Evolutionary conservation across 2,329 filamentous ascomycete genomes (phyloP).

Genomic region (Pestalotiopsis sp.): DNA sequence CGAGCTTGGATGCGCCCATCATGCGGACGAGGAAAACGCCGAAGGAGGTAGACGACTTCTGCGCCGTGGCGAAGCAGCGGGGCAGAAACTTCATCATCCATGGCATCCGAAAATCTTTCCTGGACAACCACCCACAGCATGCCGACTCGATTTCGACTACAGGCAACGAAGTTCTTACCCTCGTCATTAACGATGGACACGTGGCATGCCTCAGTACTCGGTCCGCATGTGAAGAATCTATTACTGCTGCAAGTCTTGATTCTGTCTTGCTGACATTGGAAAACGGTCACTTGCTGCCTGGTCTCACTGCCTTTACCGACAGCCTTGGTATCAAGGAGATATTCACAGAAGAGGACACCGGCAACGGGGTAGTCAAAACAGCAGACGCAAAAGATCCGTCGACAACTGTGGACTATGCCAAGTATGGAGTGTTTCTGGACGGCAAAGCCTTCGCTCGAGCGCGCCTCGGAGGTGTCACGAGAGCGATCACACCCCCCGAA

Average conservation of each 20-base stretch:
- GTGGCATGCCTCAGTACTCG: conserved; percentile 39
- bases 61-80: conserved; percentile 21
- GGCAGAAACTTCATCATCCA: conserved; percentile 36
- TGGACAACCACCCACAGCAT: conserved; percentile 24
- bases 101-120: conserved; percentile 39
- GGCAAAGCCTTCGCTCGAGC: conserved; percentile 43
- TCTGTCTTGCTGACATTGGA: conserved; percentile 37
- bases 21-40: conserved; percentile 26
- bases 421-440: conserved; percentile 42
- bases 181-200: conserved; percentile 43
- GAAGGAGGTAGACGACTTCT: conserved; percentile 28
- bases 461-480: conserved; percentile 45
- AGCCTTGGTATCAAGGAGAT: conserved; percentile 55
- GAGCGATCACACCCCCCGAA: conserved; percentile 42
- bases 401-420: conserved; percentile 38
- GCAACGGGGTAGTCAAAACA: conserved; percentile 45
- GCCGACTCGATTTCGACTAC: conserved; percentile 3
- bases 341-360: conserved; percentile 41
- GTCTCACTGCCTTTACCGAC: conserved; percentile 51
- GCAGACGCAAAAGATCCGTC: conserved; percentile 27
- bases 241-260: conserved; percentile 23
- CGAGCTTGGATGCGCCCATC: conserved; percentile 17
- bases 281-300: conserved; percentile 50
- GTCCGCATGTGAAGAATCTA: conserved; percentile 32
- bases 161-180: conserved; percentile 29